These are phyloP conservation scores for Gaertneriomyces semiglobifer DNA, from an alignment of 192 early-diverging fungal genomes.

Conservation along the genomic window DNA sequence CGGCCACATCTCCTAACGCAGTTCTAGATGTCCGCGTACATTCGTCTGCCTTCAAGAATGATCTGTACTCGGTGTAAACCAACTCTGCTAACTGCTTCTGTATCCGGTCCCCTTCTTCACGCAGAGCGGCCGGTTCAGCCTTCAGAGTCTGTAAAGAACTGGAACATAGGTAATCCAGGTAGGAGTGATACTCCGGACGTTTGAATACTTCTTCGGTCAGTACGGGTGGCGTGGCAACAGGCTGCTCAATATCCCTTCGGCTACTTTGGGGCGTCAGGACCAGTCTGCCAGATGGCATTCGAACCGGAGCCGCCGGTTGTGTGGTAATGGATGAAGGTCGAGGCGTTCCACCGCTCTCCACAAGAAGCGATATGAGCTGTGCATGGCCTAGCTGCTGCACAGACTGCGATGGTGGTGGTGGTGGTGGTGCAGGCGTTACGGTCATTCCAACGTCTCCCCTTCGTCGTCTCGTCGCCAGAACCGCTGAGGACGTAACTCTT, in stretches of 20 bases:
- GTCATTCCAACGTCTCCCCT: too few relatives aligned
- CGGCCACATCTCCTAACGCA: constrained; percentile 48
- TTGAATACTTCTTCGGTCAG: constrained; percentile 21
- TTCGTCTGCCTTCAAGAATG: constrained; percentile 63
- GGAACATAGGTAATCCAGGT: constrained; percentile 61
- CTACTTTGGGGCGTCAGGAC: neutral
- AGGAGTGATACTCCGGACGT: constrained; percentile 34
- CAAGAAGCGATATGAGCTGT: too few relatives aligned
- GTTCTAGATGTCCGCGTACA: constrained; percentile 50
- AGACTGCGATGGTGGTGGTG: too few relatives aligned
- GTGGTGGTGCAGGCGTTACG: too few relatives aligned
- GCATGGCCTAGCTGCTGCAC: too few relatives aligned
- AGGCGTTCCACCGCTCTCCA: too few relatives aligned
- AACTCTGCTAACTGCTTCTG: constrained; percentile 60
- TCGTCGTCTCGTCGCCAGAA: too few relatives aligned
- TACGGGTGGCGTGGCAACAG: neutral
- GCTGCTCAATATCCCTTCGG: too few relatives aligned
- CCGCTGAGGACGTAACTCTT: too few relatives aligned
- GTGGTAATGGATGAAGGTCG: neutral
- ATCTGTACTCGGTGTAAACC: constrained; percentile 64
- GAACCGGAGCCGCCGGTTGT: constrained; percentile 1
- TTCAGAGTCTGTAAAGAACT: constrained; percentile 58
- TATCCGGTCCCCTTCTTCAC: constrained; percentile 51
- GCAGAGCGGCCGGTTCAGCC: constrained; percentile 51
- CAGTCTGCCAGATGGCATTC: neutral